Percentiles rank a stretch among this genome's conserved stretches.
Conservation (phyloP, 345 rosid species). For the Turritis glabra region DNA sequence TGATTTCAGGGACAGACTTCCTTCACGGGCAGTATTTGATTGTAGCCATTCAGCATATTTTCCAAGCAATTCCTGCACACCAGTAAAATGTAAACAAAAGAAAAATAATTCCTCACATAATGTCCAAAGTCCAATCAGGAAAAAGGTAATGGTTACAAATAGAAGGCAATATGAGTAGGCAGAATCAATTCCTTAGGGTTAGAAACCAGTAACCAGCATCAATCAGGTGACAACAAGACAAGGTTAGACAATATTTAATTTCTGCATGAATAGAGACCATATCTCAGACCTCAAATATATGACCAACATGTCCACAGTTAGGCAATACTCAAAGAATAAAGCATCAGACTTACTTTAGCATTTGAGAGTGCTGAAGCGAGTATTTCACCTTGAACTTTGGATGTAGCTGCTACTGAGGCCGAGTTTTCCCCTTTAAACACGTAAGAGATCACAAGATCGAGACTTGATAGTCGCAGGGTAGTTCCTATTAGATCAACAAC, state of each 20-base stretch:
- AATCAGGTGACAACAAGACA: constrained; percentile 19
- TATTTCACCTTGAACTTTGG: constrained; percentile 66
- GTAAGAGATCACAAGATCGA: constrained; percentile 67
- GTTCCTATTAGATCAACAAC: constrained; percentile 74
- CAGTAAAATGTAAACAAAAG: constrained; percentile 25
- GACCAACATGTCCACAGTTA: background rate
- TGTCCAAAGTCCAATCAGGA: background rate
- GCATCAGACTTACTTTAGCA: constrained; percentile 60
- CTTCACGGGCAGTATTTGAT: constrained; percentile 66
- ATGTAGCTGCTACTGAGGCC: constrained; percentile 50
- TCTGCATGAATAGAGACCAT: background rate
- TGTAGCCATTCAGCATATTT: constrained; percentile 71
- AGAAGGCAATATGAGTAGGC: background rate
- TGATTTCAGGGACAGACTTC: constrained; percentile 61
- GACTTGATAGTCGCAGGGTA: constrained; percentile 75
- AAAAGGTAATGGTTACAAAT: background rate
- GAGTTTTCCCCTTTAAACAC: constrained; percentile 62
- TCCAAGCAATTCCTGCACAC: constrained; percentile 61
- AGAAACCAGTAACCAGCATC: constrained; percentile 4
- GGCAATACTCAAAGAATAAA: constrained; percentile 4
- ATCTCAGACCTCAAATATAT: constrained; percentile 17
- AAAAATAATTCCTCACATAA: background rate
- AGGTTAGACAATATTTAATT: background rate
- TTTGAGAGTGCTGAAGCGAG: constrained; percentile 75
- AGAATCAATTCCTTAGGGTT: background rate